Conservation (phyloP, 208 protist genomes). For the Blechomonas ayalai region DNA sequence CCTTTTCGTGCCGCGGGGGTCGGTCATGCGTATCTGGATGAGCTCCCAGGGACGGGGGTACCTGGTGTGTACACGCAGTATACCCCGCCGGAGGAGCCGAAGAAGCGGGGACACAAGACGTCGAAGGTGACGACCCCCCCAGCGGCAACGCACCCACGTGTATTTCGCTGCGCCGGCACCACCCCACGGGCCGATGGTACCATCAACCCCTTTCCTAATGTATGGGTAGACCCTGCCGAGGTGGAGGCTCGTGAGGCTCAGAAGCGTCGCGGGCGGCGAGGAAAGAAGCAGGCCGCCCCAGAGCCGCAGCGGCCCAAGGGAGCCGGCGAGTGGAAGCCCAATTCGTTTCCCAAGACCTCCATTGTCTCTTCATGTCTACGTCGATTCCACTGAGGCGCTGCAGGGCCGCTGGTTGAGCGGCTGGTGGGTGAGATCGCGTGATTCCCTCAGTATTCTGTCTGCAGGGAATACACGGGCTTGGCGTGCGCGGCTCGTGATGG, state of each 20-base stretch:
- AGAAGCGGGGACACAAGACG: conserved; percentile 11
- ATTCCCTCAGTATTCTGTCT: too few relatives aligned
- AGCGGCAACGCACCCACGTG: conserved; percentile 19
- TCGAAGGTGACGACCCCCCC: conserved; percentile 8
- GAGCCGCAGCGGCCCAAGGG: conserved; percentile 20
- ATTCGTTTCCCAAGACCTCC: conserved; percentile 66
- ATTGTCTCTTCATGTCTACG: conserved; percentile 73
- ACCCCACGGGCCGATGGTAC: conserved; percentile 31
- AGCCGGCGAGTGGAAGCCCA: conserved; percentile 63
- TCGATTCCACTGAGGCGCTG: conserved; percentile 59
- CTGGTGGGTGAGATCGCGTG: too few relatives aligned
- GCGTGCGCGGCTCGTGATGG: too few relatives aligned
- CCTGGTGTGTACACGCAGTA: conserved; percentile 58
- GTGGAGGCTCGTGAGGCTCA: conserved; percentile 11
- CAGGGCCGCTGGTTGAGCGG: too few relatives aligned
- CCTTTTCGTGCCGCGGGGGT: conserved; percentile 47
- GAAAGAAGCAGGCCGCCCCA: conserved; percentile 20
- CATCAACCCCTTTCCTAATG: conserved; percentile 68
- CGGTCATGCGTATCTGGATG: conserved; percentile 59
- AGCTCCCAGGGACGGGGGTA: conserved; percentile 62
- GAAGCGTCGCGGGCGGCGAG: conserved; percentile 17
- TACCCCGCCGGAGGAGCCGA: conserved; percentile 20
- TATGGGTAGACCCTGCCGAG: conserved; percentile 38
- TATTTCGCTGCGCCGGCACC: conserved; percentile 30
- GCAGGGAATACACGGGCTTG: too few relatives aligned